Percentiles rank a stretch among this genome's conserved stretches.
phyloP scores from a whole-genome alignment of 2,329 filamentous ascomycete species.

The Talaromyces sp. region DNA sequence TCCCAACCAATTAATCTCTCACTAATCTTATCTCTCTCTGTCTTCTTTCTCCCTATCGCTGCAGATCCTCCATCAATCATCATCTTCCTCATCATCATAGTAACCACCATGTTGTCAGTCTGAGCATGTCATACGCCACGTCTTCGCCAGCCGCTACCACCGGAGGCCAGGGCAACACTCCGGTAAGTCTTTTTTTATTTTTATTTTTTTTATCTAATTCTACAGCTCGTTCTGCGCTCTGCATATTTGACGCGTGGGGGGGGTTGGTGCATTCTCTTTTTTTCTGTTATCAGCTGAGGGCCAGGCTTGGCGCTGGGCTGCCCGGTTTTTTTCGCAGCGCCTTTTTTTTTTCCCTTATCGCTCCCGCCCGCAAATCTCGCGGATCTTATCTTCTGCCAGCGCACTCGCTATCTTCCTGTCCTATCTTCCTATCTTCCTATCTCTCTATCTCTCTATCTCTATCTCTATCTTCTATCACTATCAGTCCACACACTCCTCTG shows the following conservation, averaged over 20 bases:
- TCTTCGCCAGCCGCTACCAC: slow-evolving; percentile 64
- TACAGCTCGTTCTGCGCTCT: slow-evolving; percentile 13
- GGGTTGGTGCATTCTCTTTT: slow-evolving; percentile 19
- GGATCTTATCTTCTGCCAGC: slow-evolving; percentile 43
- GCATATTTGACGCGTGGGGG: slow-evolving; percentile 18
- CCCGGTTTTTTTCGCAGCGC: not conserved
- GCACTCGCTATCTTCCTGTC: slow-evolving; percentile 15
- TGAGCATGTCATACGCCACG: slow-evolving; percentile 60
- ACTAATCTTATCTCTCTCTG: slow-evolving; percentile 2
- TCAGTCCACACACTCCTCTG: not conserved
- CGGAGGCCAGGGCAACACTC: slow-evolving; percentile 56
- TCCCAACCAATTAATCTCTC: not conserved
- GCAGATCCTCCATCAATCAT: slow-evolving; percentile 23
- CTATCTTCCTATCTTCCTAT: slow-evolving; percentile 19
- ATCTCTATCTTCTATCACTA: slow-evolving; percentile 14
- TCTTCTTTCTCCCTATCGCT: slow-evolving; percentile 10
- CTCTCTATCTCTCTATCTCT: slow-evolving; percentile 16
- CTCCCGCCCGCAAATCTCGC: slow-evolving; percentile 29
- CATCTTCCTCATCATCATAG: slow-evolving; percentile 26
- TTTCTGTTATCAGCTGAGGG: slow-evolving; percentile 31
- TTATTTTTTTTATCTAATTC: not conserved
- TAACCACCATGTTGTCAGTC: slow-evolving; percentile 48
- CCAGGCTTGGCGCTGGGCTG: slow-evolving; percentile 32
- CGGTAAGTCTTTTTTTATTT: slow-evolving; percentile 36
- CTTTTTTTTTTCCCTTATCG: slow-evolving; percentile 40